Evolutionary conservation across 768 basidiomycete genomes (phyloP).

Genomic region (Tephrocybe sp.): DNA sequence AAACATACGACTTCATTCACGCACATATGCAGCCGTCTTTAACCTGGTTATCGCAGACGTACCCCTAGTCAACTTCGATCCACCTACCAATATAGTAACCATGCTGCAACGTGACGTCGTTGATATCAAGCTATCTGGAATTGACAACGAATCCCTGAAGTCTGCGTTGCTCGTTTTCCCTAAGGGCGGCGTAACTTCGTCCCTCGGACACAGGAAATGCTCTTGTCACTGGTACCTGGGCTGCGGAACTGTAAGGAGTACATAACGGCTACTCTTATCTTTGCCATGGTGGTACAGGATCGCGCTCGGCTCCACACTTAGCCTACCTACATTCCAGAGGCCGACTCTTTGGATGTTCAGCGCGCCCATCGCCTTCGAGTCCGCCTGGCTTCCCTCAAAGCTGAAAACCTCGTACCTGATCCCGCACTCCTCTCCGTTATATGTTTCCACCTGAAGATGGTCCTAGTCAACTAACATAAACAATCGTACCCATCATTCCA

Average conservation of each 20-base stretch:
- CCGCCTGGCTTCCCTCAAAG: background rate
- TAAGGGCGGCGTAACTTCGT: background rate
- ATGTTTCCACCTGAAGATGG: background rate
- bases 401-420: background rate
- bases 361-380: too few species aligned
- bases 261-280: background rate
- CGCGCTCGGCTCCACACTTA: background rate
- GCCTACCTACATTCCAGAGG: background rate
- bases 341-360: background rate
- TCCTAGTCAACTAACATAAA: too few species aligned
- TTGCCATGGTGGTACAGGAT: background rate
- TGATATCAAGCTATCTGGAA: too few species aligned
- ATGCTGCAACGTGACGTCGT: too few species aligned
- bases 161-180: background rate
- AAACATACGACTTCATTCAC: too few species aligned
- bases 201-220: background rate
- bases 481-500: fast-evolving
- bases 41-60: too few species aligned
- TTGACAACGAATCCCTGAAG: background rate
- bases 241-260: background rate
- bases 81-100: too few species aligned
- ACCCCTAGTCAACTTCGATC: too few species aligned
- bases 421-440: background rate
- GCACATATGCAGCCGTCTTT: too few species aligned
- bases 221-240: background rate